Evolutionary conservation across 768 basidiomycete species (phyloP).

Genomic region (Fomitopsis pulvina): DNA sequence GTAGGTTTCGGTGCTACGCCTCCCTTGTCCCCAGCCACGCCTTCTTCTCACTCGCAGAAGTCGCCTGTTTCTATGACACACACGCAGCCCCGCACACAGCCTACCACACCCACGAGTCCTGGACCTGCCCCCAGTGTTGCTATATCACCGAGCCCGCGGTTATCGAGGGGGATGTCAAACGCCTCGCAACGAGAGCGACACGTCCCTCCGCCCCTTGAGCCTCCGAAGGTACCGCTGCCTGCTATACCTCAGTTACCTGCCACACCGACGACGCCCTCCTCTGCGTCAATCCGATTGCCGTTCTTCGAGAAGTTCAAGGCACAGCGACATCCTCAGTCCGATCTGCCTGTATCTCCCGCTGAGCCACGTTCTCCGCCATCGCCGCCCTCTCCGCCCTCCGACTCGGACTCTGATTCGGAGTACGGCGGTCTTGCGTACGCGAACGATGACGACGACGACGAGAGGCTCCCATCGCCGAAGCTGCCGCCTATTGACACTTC

Average conservation of each 20-base stretch:
- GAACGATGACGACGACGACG: slow-evolving; percentile 11
- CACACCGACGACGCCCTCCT: slow-evolving; percentile 13
- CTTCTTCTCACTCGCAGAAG: slow-evolving; percentile 21
- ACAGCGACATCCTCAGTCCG: slow-evolving; percentile 12
- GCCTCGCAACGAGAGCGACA: slow-evolving; percentile 12
- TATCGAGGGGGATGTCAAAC: slow-evolving; percentile 6
- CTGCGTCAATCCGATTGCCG: slow-evolving; percentile 29
- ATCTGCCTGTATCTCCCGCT: slow-evolving; percentile 10
- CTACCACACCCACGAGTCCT: slow-evolving; percentile 15
- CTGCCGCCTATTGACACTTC: slow-evolving; percentile 8
- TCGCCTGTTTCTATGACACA: slow-evolving; percentile 19
- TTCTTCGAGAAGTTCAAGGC: slow-evolving; percentile 53
- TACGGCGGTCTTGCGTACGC: slow-evolving; percentile 15
- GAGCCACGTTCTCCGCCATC: slow-evolving; percentile 7
- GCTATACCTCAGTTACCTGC: slow-evolving; percentile 8
- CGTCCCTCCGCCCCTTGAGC: slow-evolving; percentile 17
- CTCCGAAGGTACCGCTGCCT: slow-evolving; percentile 15
- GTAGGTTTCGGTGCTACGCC: slow-evolving; percentile 13
- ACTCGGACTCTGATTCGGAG: slow-evolving; percentile 7
- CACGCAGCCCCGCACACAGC: slow-evolving; percentile 7
- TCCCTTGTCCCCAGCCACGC: slow-evolving; percentile 21
- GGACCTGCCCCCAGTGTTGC: slow-evolving; percentile 6
- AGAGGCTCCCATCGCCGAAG: slow-evolving; percentile 7
- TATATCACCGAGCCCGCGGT: slow-evolving; percentile 13
- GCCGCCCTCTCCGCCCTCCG: slow-evolving; percentile 1